phyloP scores from a whole-genome alignment of 176 grass and related monocot species.

The Zoysia pacifica region DNA sequence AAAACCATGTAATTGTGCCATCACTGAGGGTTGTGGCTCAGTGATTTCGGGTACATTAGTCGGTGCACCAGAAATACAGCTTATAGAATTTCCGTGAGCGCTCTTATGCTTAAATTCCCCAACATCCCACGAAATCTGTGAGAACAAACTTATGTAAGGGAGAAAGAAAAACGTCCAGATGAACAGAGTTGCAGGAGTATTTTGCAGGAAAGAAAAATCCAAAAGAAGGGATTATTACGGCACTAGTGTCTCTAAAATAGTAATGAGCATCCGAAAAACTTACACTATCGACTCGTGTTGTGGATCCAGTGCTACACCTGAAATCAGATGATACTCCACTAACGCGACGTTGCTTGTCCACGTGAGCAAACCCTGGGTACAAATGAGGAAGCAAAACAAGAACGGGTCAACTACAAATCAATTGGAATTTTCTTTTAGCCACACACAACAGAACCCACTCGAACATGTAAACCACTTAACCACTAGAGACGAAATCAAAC shows the following conservation, averaged over 20 bases:
- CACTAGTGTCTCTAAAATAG: background rate
- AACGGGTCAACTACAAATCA: slow-evolving; percentile 32
- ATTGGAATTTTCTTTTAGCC: background rate
- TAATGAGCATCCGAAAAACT: background rate
- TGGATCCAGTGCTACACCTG: slow-evolving; percentile 3
- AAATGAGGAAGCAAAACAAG: background rate
- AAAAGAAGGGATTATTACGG: background rate
- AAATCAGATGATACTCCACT: slow-evolving; percentile 20
- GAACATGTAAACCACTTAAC: background rate
- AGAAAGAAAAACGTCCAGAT: background rate
- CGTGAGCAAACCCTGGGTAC: slow-evolving; percentile 42
- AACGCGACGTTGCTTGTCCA: slow-evolving; percentile 44
- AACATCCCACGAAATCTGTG: slow-evolving; percentile 17
- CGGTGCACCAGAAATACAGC: background rate
- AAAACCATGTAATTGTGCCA: slow-evolving; percentile 10
- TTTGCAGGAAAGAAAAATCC: background rate
- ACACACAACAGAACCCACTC: background rate
- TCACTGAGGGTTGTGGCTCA: background rate
- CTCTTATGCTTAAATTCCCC: slow-evolving; percentile 32
- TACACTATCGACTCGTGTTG: slow-evolving; percentile 30
- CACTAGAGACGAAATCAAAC: background rate
- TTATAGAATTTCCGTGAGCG: background rate
- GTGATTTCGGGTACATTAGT: background rate
- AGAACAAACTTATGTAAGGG: background rate
- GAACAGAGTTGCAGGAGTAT: background rate